Percentiles rank a stretch among this genome's conserved stretches.
These are phyloP conservation scores for Oryza rufipogon DNA, from an alignment of 176 grass and related monocot genomes.

Conservation along the genomic window DNA sequence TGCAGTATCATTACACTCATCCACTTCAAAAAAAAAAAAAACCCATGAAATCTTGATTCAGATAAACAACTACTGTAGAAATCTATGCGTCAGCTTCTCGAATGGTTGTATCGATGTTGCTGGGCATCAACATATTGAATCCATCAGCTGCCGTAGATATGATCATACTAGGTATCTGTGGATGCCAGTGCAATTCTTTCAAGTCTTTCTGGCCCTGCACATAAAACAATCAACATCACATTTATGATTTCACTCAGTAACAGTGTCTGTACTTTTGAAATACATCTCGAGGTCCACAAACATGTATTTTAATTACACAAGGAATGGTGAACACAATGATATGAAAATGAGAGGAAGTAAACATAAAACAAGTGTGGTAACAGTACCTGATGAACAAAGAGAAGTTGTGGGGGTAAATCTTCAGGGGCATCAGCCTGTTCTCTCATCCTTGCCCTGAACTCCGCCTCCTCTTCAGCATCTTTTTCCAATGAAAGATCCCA, in stretches of 20 bases:
- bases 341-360: neutral
- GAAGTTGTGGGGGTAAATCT: conserved; percentile 89
- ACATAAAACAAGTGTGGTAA: neutral
- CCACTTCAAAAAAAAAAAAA: neutral
- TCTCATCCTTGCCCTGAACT: conserved; percentile 79
- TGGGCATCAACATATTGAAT: conserved; percentile 85
- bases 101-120: conserved; percentile 80
- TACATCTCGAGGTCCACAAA: neutral
- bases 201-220: conserved; percentile 86
- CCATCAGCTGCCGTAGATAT: conserved; percentile 76
- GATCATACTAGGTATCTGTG: conserved; percentile 87
- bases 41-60: neutral
- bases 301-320: neutral
- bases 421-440: conserved; percentile 80
- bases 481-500: conserved; percentile 90
- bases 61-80: neutral
- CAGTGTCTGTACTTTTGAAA: neutral
- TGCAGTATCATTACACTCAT: neutral
- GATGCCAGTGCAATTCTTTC: conserved; percentile 95
- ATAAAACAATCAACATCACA: conserved; percentile 39
- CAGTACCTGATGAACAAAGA: conserved; percentile 90
- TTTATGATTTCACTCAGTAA: neutral
- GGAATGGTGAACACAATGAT: neutral
- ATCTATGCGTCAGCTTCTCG: conserved; percentile 20
- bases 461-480: conserved; percentile 91